Percentiles rank a stretch among this genome's conserved stretches.
Conservation (phyloP, 2,329 filamentous ascomycete genomes). For the Verticillium zaregamsianum region DNA sequence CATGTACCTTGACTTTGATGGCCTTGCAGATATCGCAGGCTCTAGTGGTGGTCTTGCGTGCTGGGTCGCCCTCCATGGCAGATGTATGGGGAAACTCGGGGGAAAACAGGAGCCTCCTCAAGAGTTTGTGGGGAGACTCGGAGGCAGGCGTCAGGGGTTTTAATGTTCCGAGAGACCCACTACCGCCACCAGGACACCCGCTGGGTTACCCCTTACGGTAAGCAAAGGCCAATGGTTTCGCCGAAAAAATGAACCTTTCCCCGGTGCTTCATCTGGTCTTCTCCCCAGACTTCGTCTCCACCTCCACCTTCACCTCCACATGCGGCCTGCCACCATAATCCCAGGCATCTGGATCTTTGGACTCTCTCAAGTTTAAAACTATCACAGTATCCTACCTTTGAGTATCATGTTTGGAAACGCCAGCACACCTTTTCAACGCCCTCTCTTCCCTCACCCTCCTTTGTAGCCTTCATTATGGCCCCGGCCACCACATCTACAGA, state of each 20-base stretch:
- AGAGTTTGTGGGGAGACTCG: background rate
- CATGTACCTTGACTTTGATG: background rate
- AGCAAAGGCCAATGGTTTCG: background rate
- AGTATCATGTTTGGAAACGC: background rate
- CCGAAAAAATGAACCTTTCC: background rate
- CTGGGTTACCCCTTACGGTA: background rate
- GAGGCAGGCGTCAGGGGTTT: background rate
- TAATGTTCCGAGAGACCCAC: background rate
- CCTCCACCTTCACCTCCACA: background rate
- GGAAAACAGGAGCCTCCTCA: background rate
- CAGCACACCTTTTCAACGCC: background rate
- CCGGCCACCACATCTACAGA: slow-evolving; percentile 25
- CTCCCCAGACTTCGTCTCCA: background rate
- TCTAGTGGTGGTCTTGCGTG: background rate
- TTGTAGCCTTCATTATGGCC: slow-evolving; percentile 21
- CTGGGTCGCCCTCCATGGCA: background rate
- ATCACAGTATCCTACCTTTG: background rate
- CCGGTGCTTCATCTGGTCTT: background rate
- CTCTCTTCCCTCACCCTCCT: background rate
- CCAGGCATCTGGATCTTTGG: background rate
- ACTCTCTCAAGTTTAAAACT: background rate
- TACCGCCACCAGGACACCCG: too few relatives aligned
- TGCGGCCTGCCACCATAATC: background rate
- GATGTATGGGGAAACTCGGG: background rate
- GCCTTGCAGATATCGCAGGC: background rate